Evolutionary conservation across 2,329 filamentous ascomycete genomes (phyloP).

Genomic region (Ceratocystis destructans): DNA sequence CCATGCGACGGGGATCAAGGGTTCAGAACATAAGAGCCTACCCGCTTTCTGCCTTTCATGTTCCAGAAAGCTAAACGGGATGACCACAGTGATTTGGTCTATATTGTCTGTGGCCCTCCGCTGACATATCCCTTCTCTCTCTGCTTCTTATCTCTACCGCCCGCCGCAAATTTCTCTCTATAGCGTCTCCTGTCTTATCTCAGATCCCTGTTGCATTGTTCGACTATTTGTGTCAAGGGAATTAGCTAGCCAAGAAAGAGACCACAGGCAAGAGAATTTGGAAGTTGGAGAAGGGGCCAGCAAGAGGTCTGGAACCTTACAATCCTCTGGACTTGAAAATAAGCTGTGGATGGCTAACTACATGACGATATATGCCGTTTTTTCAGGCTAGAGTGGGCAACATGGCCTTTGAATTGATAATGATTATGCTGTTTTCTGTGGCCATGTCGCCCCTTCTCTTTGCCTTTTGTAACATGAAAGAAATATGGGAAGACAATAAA

Average conservation of each 20-base stretch:
- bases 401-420: no score
- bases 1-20: neutral
- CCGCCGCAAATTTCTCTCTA: neutral
- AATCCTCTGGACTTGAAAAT: neutral
- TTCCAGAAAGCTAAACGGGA: neutral
- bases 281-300: no score
- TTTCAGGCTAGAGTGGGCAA: neutral
- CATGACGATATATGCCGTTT: neutral
- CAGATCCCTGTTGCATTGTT: no score
- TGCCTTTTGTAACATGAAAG: no score
- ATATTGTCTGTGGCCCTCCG: neutral
- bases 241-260: no score
- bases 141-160: neutral
- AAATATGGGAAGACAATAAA: no score
- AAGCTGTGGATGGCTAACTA: neutral
- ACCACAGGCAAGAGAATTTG: no score
- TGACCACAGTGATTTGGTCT: neutral
- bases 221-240: no score
- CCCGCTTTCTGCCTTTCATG: neutral
- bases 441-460: no score
- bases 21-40: neutral
- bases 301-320: no score
- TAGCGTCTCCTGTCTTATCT: neutral
- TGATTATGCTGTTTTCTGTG: no score
- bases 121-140: neutral